Base-by-base conservation (phyloP, 345 rosid genomes). In the Acer campestre region DNA sequence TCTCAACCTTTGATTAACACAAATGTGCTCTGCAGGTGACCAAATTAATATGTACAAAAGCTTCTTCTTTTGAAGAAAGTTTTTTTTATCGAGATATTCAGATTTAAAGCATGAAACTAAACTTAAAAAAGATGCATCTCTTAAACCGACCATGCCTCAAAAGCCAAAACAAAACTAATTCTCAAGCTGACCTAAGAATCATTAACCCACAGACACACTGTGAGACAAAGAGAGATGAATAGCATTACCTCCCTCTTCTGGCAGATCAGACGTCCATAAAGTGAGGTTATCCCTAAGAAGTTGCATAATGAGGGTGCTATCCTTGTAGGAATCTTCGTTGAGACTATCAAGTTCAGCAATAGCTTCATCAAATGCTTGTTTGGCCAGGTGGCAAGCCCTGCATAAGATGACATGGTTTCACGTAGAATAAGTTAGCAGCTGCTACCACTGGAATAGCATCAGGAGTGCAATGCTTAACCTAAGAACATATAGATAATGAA, bases 221-320 rank as follows among this genome's bases (percentile, higher is more conserved):
- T 40, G 42, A 56, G 55, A 8, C 18, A 74, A 18, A 14, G 27
- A 29, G 63, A 48, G 66, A 59, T 44, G 22, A n/a, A 55, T 22
- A 10, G 23, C 35, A 77, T 38, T 82, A 91, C 98, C 98, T 87
- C 90, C 94, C 79, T 91, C 98, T 65, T 93, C 97, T 1, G 93
- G 92, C 75, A 92, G 80, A 87, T 92, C 95, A 5, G 97, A 84
- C 75, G 97, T 92, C 97, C 95, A 94, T 55, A 92, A 70, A 29
- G 95, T 86, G 84, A 92, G 94, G 78, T 92, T 92, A 80, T 94
- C 98, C 87, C 98, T 88, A 16, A 94, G 93, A 81, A 92, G 95
- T 77, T 92, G 97, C 98, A 94, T 89, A 78, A 92, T 92, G 12
- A 92, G 93, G 46, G 97, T 94, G 84, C 95, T 90, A 76, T 92